Conservation (phyloP, 2,329 filamentous ascomycete genomes). For the Botrytis galanthina region DNA sequence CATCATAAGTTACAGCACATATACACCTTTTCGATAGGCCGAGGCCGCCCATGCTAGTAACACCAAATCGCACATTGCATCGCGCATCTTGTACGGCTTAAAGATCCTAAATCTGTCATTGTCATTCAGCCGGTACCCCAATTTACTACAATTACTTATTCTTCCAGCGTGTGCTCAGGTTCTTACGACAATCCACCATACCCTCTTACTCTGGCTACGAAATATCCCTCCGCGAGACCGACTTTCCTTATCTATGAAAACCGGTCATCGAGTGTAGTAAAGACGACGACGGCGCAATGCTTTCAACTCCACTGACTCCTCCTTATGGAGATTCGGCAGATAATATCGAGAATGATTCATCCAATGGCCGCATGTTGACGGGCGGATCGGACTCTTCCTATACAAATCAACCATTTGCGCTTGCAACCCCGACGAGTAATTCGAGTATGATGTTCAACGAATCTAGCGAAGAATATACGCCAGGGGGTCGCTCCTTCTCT, state of each 20-base stretch:
- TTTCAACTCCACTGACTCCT: constrained; percentile 31
- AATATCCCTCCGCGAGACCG: background rate
- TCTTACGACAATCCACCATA: background rate
- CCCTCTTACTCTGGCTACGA: background rate
- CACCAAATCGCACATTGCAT: constrained; percentile 18
- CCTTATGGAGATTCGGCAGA: constrained; percentile 30
- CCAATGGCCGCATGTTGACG: constrained; percentile 22
- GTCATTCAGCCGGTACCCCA: constrained; percentile 2
- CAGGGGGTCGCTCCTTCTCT: constrained; percentile 21
- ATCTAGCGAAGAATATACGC: constrained; percentile 22
- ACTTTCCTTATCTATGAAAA: constrained; percentile 20
- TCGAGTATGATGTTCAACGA: constrained; percentile 25
- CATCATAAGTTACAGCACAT: constrained; percentile 5
- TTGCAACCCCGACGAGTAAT: constrained; percentile 26
- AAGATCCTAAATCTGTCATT: constrained; percentile 2
- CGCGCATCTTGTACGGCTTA: constrained; percentile 19
- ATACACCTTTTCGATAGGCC: constrained; percentile 5
- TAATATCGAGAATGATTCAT: constrained; percentile 18
- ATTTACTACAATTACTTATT: constrained; percentile 4
- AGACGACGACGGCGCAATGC: constrained; percentile 29
- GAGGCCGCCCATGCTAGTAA: constrained; percentile 17
- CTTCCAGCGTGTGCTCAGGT: background rate
- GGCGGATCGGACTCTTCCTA: constrained; percentile 4
- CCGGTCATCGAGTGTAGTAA: constrained; percentile 24
- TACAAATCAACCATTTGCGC: constrained; percentile 2